A percentile compares a stretch with the other conserved stretches of the same genome.
Evolutionary conservation across 371 early-diverging fungal genomes (phyloP).

Genomic region (Mucor irregularis): DNA sequence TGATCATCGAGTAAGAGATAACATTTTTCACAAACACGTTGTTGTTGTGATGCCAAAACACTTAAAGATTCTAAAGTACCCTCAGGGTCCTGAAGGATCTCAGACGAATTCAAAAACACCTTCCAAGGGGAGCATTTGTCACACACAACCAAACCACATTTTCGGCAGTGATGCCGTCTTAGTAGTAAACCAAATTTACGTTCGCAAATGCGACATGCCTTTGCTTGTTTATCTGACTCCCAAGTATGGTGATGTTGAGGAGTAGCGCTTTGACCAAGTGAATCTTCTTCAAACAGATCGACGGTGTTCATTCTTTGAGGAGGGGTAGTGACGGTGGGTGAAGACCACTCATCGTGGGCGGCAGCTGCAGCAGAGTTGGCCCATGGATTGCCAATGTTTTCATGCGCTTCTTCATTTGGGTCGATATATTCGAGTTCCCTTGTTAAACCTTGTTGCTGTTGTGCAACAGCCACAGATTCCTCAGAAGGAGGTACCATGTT

Average conservation of each 20-base stretch:
- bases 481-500: slow-evolving; percentile 5
- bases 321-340: no score
- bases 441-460: background rate
- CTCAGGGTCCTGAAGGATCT: slow-evolving; percentile 49
- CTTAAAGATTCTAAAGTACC: slow-evolving; percentile 18
- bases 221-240: slow-evolving; percentile 66
- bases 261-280: no score
- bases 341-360: slow-evolving; percentile 14
- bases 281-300: background rate
- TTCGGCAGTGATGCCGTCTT: slow-evolving; percentile 79
- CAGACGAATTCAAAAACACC: slow-evolving; percentile 42
- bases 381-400: slow-evolving; percentile 1
- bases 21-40: slow-evolving; percentile 55
- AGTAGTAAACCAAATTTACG: slow-evolving; percentile 58
- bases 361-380: slow-evolving; percentile 4
- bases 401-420: background rate
- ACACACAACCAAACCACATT: slow-evolving; percentile 78
- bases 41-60: slow-evolving; percentile 33
- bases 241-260: slow-evolving; percentile 38
- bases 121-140: slow-evolving; percentile 64
- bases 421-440: background rate
- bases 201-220: slow-evolving; percentile 59
- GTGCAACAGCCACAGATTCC: slow-evolving; percentile 12
- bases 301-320: background rate
- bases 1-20: slow-evolving; percentile 13